These are phyloP conservation scores for Zymoseptoria pseudotritici DNA, from an alignment of 2,329 filamentous ascomycete genomes.

Conservation along the genomic window DNA sequence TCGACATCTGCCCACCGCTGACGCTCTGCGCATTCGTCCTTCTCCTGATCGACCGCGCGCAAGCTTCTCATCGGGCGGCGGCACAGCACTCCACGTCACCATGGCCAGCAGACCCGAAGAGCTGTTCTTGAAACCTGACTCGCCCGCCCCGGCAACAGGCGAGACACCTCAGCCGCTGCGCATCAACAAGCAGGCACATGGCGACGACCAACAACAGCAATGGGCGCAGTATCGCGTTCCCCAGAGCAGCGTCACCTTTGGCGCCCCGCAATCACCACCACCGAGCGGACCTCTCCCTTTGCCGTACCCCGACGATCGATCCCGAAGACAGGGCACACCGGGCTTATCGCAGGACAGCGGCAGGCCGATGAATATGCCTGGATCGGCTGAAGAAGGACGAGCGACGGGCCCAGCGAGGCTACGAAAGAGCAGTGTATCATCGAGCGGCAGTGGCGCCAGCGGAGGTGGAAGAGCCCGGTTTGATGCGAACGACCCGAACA, in stretches of 20 bases:
- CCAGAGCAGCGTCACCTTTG: constrained; percentile 21
- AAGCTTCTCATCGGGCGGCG: neutral
- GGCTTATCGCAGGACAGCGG: constrained; percentile 8
- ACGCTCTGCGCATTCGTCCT: neutral
- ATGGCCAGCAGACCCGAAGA: constrained; percentile 16
- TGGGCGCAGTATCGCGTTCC: constrained; percentile 30
- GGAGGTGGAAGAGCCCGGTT: constrained; percentile 33
- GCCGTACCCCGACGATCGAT: constrained; percentile 25
- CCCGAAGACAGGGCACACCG: constrained; percentile 15
- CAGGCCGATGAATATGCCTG: constrained; percentile 17
- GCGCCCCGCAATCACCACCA: constrained; percentile 26
- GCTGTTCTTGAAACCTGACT: constrained; percentile 16
- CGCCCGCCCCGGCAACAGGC: constrained; percentile 4
- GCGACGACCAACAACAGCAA: constrained; percentile 24
- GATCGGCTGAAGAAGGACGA: constrained; percentile 23
- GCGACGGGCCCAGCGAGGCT: constrained; percentile 11
- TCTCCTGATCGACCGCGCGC: neutral
- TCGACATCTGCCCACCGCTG: neutral
- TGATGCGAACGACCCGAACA: constrained; percentile 42
- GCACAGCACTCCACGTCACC: constrained; percentile 1
- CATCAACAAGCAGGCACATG: constrained; percentile 24
- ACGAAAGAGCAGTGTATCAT: constrained; percentile 26
- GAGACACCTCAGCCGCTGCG: constrained; percentile 27
- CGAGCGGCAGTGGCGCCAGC: constrained; percentile 20
- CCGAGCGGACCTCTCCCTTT: constrained; percentile 22